phyloP scores from a whole-genome alignment of 2,329 filamentous ascomycete species.

The Botrytis pseudocinerea region DNA sequence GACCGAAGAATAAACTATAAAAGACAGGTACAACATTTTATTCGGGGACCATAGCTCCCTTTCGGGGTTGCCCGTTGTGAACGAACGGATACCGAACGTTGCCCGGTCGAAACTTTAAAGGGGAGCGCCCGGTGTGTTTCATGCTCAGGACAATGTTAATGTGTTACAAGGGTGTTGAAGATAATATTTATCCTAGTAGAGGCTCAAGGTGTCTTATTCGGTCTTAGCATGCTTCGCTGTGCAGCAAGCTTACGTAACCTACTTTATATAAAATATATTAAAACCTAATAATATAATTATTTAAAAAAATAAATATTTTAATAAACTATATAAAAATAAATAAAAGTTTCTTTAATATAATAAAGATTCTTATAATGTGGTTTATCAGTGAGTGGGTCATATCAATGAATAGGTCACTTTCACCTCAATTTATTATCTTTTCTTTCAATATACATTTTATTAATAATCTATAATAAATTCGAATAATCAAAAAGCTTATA shows the following conservation, averaged over 20 bases:
- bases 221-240: conserved; percentile 6
- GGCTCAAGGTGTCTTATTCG: conserved; percentile 3
- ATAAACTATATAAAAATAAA: too few species aligned
- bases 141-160: not conserved
- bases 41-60: conserved; percentile 5
- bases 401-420: too few species aligned
- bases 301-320: too few species aligned
- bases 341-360: too few species aligned
- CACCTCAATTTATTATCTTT: too few species aligned
- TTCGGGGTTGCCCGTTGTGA: not conserved
- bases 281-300: conserved; percentile 1
- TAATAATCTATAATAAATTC: too few species aligned
- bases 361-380: too few species aligned
- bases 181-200: not conserved
- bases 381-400: too few species aligned
- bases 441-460: too few species aligned
- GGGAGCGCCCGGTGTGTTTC: conserved; percentile 6
- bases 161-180: not conserved
- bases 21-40: conserved; percentile 6
- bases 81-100: not conserved
- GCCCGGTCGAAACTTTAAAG: conserved; percentile 2
- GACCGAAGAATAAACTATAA: conserved; percentile 9
- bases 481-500: too few species aligned
- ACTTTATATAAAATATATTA: conserved; percentile 9
- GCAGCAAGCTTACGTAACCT: conserved; percentile 4